Conservation (phyloP, 192 early-diverging fungal genomes). For the Backusella liffmaniae region DNA sequence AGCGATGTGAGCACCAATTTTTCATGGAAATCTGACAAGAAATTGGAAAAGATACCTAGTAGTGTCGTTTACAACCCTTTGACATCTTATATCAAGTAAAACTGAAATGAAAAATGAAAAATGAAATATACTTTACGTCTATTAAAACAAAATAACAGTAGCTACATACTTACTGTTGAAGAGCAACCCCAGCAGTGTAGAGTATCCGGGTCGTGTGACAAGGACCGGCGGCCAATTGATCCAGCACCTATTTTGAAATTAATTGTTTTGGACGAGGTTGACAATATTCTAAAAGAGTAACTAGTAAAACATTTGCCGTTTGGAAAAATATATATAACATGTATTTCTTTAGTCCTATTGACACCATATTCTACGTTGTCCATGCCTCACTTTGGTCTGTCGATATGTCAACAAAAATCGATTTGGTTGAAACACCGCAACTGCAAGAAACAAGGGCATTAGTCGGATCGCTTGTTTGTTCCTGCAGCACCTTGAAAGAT, state of each 20-base stretch:
- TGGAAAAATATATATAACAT: not conserved
- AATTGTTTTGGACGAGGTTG: not conserved
- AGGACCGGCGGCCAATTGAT: conserved; percentile 70
- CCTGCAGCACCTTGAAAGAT: conserved; percentile 79
- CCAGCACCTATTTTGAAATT: conserved; percentile 71
- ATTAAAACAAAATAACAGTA: not conserved
- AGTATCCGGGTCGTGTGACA: conserved; percentile 6
- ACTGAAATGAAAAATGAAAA: not conserved
- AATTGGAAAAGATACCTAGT: not conserved
- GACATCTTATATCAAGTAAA: conserved; percentile 12
- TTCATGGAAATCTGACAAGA: not conserved
- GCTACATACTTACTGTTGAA: not conserved
- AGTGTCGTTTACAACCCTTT: not conserved
- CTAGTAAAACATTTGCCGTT: not conserved
- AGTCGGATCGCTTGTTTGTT: conserved; percentile 80
- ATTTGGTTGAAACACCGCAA: conserved; percentile 59
- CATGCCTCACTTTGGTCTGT: not conserved
- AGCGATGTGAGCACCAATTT: not conserved
- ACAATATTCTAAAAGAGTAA: conserved; percentile 7
- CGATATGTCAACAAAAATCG: conserved; percentile 16
- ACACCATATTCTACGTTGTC: conserved; percentile 2
- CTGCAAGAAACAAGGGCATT: conserved; percentile 64
- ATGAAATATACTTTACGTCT: not conserved
- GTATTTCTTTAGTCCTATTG: not conserved
- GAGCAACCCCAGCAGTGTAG: conserved; percentile 18